Evolutionary conservation across 441 rosid species (phyloP).

Genomic region (Mallotus japonicus): DNA sequence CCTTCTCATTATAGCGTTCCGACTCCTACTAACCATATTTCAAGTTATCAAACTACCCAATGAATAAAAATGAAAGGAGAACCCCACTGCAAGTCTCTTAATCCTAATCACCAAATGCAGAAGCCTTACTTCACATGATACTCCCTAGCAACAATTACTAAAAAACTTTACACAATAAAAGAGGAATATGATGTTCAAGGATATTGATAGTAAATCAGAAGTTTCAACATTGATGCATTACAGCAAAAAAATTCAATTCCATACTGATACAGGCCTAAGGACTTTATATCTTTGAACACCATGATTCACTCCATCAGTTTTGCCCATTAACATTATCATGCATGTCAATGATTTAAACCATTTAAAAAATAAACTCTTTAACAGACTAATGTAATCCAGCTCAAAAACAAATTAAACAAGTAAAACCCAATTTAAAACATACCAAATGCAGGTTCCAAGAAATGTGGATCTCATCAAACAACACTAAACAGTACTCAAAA

Average conservation of each 20-base stretch:
- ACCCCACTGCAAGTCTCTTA: background rate
- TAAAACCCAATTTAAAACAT: constrained; percentile 13
- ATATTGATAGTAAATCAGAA: background rate
- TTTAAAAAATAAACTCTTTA: background rate
- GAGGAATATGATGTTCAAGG: background rate
- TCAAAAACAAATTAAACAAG: constrained; percentile 12
- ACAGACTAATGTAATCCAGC: constrained; percentile 7
- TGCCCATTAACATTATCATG: constrained; percentile 10
- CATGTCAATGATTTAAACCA: background rate
- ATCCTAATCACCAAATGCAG: constrained; percentile 8
- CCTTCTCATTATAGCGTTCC: background rate
- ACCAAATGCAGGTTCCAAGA: constrained; percentile 22
- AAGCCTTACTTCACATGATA: constrained; percentile 7
- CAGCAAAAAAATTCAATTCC: constrained; percentile 20
- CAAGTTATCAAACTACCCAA: background rate
- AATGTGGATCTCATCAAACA: constrained; percentile 29
- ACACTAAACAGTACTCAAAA: constrained; percentile 11
- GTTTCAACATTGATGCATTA: constrained; percentile 14
- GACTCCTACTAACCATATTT: background rate
- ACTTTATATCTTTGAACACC: background rate
- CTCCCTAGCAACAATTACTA: background rate
- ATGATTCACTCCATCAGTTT: constrained; percentile 2
- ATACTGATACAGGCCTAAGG: constrained; percentile 15
- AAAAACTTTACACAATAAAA: no score
- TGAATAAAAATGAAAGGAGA: background rate